phyloP scores from a whole-genome alignment of 2,329 filamentous ascomycete genomes.

The Aureobasidium musti region DNA sequence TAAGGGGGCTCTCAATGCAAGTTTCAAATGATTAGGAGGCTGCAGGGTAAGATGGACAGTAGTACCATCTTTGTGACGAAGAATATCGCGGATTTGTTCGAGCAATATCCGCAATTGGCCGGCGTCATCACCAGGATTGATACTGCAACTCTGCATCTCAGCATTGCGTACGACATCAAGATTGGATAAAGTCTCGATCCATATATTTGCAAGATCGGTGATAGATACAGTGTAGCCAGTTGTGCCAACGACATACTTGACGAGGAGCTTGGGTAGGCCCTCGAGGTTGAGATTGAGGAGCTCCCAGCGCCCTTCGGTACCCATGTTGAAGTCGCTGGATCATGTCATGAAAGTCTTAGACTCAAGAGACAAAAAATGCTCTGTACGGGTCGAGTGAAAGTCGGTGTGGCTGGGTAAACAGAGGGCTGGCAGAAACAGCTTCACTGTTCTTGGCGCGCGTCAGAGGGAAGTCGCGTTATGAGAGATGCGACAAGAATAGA shows the following conservation, averaged over 20 bases:
- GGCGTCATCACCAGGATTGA: slow-evolving; percentile 69
- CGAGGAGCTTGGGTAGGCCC: slow-evolving; percentile 56
- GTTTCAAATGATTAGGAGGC: slow-evolving; percentile 43
- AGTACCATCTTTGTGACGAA: slow-evolving; percentile 41
- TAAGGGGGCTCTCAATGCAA: slow-evolving; percentile 62
- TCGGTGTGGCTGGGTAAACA: slow-evolving; percentile 7
- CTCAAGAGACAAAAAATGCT: not conserved
- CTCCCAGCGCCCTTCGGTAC: slow-evolving; percentile 13
- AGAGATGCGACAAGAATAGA: slow-evolving; percentile 17
- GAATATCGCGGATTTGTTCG: slow-evolving; percentile 59
- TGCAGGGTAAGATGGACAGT: slow-evolving; percentile 37
- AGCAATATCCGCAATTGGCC: slow-evolving; percentile 69
- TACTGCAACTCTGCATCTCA: slow-evolving; percentile 64
- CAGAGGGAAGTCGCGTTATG: not conserved
- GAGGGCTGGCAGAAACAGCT: slow-evolving; percentile 4
- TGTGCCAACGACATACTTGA: slow-evolving; percentile 59
- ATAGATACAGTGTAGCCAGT: slow-evolving; percentile 65
- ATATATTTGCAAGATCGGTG: slow-evolving; percentile 73
- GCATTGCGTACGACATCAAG: slow-evolving; percentile 65
- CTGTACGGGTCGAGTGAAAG: not conserved
- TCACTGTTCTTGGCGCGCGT: slow-evolving; percentile 19
- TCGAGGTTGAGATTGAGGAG: slow-evolving; percentile 20
- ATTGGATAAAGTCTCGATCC: slow-evolving; percentile 66
- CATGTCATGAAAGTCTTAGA: slow-evolving; percentile 38
- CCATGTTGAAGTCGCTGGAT: slow-evolving; percentile 39